Base-by-base conservation (phyloP, 2,329 filamentous ascomycete species). In the Aspergillus unguis region DNA sequence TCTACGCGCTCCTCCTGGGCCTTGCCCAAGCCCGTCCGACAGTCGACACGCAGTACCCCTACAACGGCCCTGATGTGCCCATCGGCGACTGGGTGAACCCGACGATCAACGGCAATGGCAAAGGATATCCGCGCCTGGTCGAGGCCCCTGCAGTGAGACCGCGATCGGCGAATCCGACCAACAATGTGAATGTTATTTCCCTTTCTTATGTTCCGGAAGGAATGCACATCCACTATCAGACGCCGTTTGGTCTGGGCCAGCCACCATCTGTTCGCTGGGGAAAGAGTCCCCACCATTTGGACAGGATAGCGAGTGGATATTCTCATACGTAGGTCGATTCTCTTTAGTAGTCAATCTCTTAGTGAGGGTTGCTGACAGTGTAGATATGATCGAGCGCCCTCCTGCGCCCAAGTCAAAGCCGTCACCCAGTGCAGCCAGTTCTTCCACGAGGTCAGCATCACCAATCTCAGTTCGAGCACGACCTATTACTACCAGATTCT, bases 171-270 rank as follows among this genome's bases (percentile, higher is more conserved):
- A 73, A 76, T 43, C 74, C 77, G 5, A 75, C 67, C 37, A 81
- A 80, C 68, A 81, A 80, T 48, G 62, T 81, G 62, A 80, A 81
- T 56, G 78, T 80, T 35, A 77, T 80, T 51, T 73, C 73, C 4
- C 57, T 78, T 52, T 69, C 77, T 1, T 80, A 79, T 54, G 54
- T 79, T 2, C 77, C 77, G 1, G 62, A 69, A 45, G 78, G 78
- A 32, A 75, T 80, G 61, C 78, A 78, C 60, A 72, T 80, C 50
- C 78, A 80, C 64, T 81, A 73, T 61, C 78, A 80, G 65, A 80
- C 78, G 0, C 77, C 78, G 0, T 81, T 80, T 57, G 78, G 78
- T 5, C 63, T 81, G n/a, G 75, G 73, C 10, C 62, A 59, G n/a
- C 57, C 65, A 4, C 78, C 78, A 0, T 63, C 68, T 1, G 67